These are phyloP conservation scores for Suhomyces vadensis DNA, from an alignment of 805 yeast genomes.

Conservation along the genomic window DNA sequence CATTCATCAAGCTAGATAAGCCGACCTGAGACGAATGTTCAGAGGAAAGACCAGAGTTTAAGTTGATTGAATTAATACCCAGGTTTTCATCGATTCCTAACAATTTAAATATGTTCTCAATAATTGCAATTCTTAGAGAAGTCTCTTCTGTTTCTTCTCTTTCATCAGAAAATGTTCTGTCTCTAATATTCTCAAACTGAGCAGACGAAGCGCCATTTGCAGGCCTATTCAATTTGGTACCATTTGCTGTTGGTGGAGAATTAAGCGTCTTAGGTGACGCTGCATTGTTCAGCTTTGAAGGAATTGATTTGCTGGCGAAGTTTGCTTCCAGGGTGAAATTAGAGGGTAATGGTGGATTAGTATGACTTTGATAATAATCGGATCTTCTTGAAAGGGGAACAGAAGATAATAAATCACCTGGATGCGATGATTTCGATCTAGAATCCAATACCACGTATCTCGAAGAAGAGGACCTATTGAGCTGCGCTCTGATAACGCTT, in stretches of 20 bases:
- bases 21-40: constrained; percentile 33
- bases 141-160: constrained; percentile 71
- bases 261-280: no score
- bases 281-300: no score
- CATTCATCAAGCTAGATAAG: constrained; percentile 23
- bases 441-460: constrained; percentile 51
- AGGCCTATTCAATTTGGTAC: no score
- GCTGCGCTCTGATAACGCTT: neutral
- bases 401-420: constrained; percentile 82
- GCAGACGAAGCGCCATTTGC: neutral
- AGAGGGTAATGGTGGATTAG: constrained; percentile 7
- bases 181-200: constrained; percentile 20
- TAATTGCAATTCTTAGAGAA: constrained; percentile 59
- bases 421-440: constrained; percentile 58
- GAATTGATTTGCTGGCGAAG: neutral
- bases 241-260: constrained; percentile 3
- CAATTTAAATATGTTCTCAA: constrained; percentile 67
- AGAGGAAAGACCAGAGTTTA: constrained; percentile 18
- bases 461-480: constrained; percentile 20
- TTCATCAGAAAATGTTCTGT: constrained; percentile 51
- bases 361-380: constrained; percentile 25
- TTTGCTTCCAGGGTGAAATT: constrained; percentile 9
- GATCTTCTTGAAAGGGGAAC: constrained; percentile 63
- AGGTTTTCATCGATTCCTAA: constrained; percentile 55
- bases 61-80: constrained; percentile 3